A percentile compares a stretch with the other conserved stretches of the same genome.
These are phyloP conservation scores for Pyricularia grisea DNA, from an alignment of 2,329 filamentous ascomycete genomes.

Conservation along the genomic window DNA sequence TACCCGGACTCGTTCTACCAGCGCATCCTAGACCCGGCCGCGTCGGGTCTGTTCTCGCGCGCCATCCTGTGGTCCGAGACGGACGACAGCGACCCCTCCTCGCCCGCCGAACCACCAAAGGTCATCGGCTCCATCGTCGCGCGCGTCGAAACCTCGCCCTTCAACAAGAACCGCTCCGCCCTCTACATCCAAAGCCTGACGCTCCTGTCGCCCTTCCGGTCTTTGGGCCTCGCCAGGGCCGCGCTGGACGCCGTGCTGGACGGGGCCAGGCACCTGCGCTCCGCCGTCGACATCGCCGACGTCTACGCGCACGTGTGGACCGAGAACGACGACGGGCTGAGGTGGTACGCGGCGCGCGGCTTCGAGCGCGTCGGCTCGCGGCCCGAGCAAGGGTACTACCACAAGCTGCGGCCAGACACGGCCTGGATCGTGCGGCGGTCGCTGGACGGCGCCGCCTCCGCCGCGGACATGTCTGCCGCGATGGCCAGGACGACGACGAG, in stretches of 20 bases:
- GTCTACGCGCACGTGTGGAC: constrained; percentile 63
- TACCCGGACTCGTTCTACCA: constrained; percentile 58
- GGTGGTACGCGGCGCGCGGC: constrained; percentile 51
- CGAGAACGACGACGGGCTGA: constrained; percentile 51
- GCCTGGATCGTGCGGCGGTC: constrained; percentile 48
- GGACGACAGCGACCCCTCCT: constrained; percentile 12
- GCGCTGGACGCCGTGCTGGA: constrained; percentile 43
- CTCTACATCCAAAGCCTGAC: constrained; percentile 58
- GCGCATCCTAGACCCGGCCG: constrained; percentile 37
- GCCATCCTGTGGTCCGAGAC: constrained; percentile 47
- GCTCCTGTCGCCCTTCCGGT: constrained; percentile 53
- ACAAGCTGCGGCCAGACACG: constrained; percentile 49
- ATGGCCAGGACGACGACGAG: background rate
- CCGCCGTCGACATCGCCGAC: constrained; percentile 25
- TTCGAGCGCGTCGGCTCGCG: constrained; percentile 37
- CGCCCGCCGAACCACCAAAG: constrained; percentile 20
- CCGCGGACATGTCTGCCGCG: constrained; percentile 7
- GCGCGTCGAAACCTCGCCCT: constrained; percentile 44
- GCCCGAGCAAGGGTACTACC: constrained; percentile 50
- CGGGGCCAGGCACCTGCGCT: constrained; percentile 22
- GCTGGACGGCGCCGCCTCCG: constrained; percentile 9
- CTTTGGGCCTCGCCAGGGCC: constrained; percentile 47
- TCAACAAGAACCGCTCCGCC: constrained; percentile 20
- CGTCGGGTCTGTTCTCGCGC: constrained; percentile 46
- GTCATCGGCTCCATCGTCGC: constrained; percentile 54